These are phyloP conservation scores for Sabuloglossum arenarium DNA, from an alignment of 495 filamentous ascomycete species.

Conservation along the genomic window DNA sequence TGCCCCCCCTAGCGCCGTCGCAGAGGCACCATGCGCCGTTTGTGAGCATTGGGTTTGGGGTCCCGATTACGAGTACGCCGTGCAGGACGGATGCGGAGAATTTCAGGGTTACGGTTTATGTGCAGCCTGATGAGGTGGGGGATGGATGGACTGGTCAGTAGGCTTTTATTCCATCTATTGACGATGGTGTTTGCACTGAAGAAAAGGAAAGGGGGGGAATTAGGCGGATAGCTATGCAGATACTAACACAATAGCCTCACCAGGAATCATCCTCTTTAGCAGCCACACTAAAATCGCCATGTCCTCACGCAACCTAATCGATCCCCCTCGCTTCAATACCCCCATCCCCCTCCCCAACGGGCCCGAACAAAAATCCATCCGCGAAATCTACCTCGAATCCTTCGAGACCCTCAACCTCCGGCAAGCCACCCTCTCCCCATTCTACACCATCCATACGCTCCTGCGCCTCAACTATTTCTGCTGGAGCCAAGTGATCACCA, in stretches of 20 bases:
- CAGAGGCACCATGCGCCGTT: slow-evolving; percentile 10
- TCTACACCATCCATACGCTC: slow-evolving; percentile 10
- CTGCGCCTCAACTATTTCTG: slow-evolving; percentile 12
- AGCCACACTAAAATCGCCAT: slow-evolving; percentile 10
- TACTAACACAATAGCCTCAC: neutral
- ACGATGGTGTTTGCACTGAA: neutral
- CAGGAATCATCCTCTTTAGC: slow-evolving; percentile 12
- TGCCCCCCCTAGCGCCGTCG: slow-evolving; percentile 10
- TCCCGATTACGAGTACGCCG: slow-evolving; percentile 1
- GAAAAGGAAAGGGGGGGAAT: neutral
- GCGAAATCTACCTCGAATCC: slow-evolving; percentile 13
- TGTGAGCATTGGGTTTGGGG: slow-evolving; percentile 10
- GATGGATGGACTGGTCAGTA: slow-evolving; percentile 13
- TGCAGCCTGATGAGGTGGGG: slow-evolving; percentile 7
- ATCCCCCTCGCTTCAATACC: slow-evolving; percentile 10
- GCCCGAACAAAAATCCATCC: slow-evolving; percentile 8
- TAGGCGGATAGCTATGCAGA: neutral
- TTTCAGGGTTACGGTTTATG: slow-evolving; percentile 12
- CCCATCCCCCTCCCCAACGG: slow-evolving; percentile 1
- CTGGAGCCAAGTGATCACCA: slow-evolving; percentile 13
- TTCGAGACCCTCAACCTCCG: slow-evolving; percentile 8
- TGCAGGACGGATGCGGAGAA: slow-evolving; percentile 10
- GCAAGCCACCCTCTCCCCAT: slow-evolving; percentile 6
- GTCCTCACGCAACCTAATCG: slow-evolving; percentile 10
- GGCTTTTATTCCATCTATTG: neutral